Evolutionary conservation across 2,329 filamentous ascomycete species (phyloP), one percentile per base, ranked within the genome.

Genomic region (Colletotrichum musicola): DNA sequence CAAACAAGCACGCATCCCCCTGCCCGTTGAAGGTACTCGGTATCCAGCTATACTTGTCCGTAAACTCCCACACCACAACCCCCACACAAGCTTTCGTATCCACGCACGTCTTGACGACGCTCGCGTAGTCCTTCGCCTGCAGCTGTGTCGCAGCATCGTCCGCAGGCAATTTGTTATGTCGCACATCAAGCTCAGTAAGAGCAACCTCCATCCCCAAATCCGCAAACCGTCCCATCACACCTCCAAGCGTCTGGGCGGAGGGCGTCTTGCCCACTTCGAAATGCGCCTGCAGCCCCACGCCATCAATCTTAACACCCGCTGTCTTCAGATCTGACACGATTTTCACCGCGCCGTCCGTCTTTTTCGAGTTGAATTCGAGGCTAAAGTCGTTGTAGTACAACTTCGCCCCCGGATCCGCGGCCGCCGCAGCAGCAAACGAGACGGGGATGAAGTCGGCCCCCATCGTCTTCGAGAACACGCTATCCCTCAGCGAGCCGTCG

Each of bases 111-210:
- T 74, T 72, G 4, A 77, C 76, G 9, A 81, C 76, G 64, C 74
- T 74, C 46, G 73, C 80, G 73, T 84, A 88, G 70, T 85, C 83
- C 14, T 72, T 72, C 0, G 81, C 82, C 77, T 90, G 88, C 47
- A 81, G 80, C 25, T 77, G 83, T 71, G 84, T 82, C 22, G 88
- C 83, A 25, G 84, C 83, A 16, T 84, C 78, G 73, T 90, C 92
- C 75, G 92, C 90, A 13, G 79, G 77, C 3, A 84, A 72, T 18
- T 84, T 80, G 2, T 86, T 88, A n/a, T 81, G 80, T 55, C 85
- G 84, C 73, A 93, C 92, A 74, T 93, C 91, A 20, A 92, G 82
- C 80, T 92, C 90, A 2, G 90, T 92, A 50, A 92, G 83, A 6
- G 90, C 89, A 38, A 90, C 84, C 74, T 92, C 89, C 40, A 77